phyloP scores from a whole-genome alignment of 352 stramenopile species.

The Hyaloperonospora brassicae region DNA sequence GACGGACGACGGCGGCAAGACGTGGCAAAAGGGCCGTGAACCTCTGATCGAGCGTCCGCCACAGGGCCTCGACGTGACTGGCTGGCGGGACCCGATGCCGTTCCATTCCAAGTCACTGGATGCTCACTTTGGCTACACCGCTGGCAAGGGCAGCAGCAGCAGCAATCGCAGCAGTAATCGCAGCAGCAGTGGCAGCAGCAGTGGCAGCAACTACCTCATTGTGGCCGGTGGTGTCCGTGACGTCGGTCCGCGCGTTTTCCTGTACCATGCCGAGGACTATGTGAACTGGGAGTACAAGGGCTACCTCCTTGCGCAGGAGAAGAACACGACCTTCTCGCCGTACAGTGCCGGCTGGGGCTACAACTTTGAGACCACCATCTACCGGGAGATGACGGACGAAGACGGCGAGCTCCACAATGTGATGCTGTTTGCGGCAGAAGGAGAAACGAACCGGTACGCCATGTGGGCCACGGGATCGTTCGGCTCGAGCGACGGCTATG shows the following conservation, averaged over 20 bases:
- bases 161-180: slow-evolving; percentile 50
- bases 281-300: slow-evolving; percentile 62
- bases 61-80: slow-evolving; percentile 43
- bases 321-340: slow-evolving; percentile 53
- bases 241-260: slow-evolving; percentile 50
- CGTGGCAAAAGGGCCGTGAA: slow-evolving; percentile 48
- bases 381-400: slow-evolving; percentile 46
- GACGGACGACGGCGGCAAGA: slow-evolving; percentile 45
- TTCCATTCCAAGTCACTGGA: slow-evolving; percentile 58
- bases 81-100: slow-evolving; percentile 53
- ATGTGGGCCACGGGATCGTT: slow-evolving; percentile 55
- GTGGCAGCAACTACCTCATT: slow-evolving; percentile 48
- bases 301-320: slow-evolving; percentile 44
- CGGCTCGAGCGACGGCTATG: slow-evolving; percentile 10
- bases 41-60: slow-evolving; percentile 44
- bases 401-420: slow-evolving; percentile 54
- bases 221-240: slow-evolving; percentile 45
- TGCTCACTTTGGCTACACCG: slow-evolving; percentile 22
- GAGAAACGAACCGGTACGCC: slow-evolving; percentile 38
- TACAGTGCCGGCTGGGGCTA: slow-evolving; percentile 53
- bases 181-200: slow-evolving; percentile 15
- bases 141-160: slow-evolving; percentile 16
- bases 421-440: slow-evolving; percentile 56
- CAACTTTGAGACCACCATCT: slow-evolving; percentile 68
- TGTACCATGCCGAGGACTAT: slow-evolving; percentile 56